Evolutionary conservation across 768 basidiomycete genomes (phyloP).

Genomic region (Termitomyces sp.): DNA sequence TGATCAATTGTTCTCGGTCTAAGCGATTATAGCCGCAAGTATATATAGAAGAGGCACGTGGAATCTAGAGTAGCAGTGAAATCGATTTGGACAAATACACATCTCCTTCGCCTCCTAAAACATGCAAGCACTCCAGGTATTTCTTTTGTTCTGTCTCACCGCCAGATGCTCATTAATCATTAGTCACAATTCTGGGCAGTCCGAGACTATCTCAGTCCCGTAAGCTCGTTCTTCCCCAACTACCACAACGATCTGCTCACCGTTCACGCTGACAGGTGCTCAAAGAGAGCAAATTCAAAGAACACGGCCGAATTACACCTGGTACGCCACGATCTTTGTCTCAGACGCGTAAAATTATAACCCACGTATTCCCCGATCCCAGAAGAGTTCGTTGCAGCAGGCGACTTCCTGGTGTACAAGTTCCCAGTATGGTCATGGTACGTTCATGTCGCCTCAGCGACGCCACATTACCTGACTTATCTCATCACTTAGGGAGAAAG

Average conservation of each 20-base stretch:
- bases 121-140: slow-evolving; percentile 40
- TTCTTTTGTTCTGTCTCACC: background rate
- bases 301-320: slow-evolving; percentile 93
- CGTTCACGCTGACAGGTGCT: slow-evolving; percentile 61
- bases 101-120: slow-evolving; percentile 13
- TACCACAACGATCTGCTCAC: slow-evolving; percentile 24
- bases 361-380: slow-evolving; percentile 10
- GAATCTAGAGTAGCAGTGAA: slow-evolving; percentile 14
- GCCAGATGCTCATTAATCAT: background rate
- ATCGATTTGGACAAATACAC: slow-evolving; percentile 22
- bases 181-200: slow-evolving; percentile 31
- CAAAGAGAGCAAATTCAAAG: slow-evolving; percentile 98
- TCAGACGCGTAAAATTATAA: slow-evolving; percentile 13
- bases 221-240: slow-evolving; percentile 22
- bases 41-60: slow-evolving; percentile 22
- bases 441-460: slow-evolving; percentile 19
- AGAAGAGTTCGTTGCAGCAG: slow-evolving; percentile 99
- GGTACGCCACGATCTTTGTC: slow-evolving; percentile 40
- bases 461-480: background rate
- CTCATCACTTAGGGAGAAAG: slow-evolving; percentile 72
- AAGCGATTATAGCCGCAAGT: background rate
- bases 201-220: slow-evolving; percentile 90
- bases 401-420: slow-evolving; percentile 96
- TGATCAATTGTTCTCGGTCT: background rate
- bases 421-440: slow-evolving; percentile 98